Conservation (phyloP, 2,329 filamentous ascomycete species). For the Magnaporthiopsis rhizophila region DNA sequence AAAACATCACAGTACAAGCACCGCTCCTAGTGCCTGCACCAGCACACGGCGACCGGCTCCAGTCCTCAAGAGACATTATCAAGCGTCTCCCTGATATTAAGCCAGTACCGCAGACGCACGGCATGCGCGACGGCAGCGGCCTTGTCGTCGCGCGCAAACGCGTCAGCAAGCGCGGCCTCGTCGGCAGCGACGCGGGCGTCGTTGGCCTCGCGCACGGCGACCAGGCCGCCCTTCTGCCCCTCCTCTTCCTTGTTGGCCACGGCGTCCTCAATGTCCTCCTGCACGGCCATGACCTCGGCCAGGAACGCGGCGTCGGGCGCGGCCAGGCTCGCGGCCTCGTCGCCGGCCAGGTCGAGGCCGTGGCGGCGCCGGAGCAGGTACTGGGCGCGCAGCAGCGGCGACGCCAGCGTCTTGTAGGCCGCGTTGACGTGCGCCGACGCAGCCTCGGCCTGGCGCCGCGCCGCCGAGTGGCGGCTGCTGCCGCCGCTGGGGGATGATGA, state of each 20-base stretch:
- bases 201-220: conserved; percentile 52
- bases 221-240: conserved; percentile 13
- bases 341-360: conserved; percentile 69
- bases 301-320: conserved; percentile 56
- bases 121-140: conserved; percentile 65
- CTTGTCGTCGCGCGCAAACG: conserved; percentile 57
- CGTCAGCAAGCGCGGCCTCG: conserved; percentile 52
- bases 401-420: conserved; percentile 76
- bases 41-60: conserved; percentile 65
- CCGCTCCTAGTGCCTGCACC: conserved; percentile 37
- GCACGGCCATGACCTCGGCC: conserved; percentile 70
- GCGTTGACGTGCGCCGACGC: conserved; percentile 81
- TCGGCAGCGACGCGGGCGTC: conserved; percentile 56
- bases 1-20: not conserved
- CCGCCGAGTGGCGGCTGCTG: conserved; percentile 10
- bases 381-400: conserved; percentile 77
- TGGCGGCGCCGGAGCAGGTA: conserved; percentile 66
- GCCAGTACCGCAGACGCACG: conserved; percentile 80
- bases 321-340: conserved; percentile 61
- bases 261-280: conserved; percentile 68
- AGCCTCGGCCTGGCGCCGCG: conserved; percentile 55
- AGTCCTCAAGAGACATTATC: conserved; percentile 59
- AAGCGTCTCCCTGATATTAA: conserved; percentile 74
- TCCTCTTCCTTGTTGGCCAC: conserved; percentile 56
- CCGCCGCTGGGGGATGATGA: not conserved